Evolutionary conservation across 495 filamentous ascomycete genomes (phyloP), one percentile per base, ranked within the genome.

Genomic region (Extremus antarcticus): DNA sequence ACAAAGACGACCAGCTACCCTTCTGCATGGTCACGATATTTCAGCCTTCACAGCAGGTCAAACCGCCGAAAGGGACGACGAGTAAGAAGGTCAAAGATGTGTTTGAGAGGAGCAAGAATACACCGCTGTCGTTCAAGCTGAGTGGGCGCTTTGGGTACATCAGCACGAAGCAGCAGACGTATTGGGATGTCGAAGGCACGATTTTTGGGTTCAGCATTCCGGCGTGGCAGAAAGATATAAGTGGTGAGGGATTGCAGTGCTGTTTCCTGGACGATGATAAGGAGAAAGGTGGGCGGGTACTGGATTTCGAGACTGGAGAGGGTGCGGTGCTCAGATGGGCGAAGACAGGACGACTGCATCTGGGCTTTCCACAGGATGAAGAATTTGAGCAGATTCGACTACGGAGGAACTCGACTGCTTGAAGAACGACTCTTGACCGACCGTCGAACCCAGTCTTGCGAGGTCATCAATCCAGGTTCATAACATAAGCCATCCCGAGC

Each of bases 1-100:
- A 47, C 22, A 45, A 50, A 25, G 45, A 62, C 2, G 55, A 54
- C 19, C 46, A 51, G 43, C 43, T 62, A 39, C 62, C 62, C 0
- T 62, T 62, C 32, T 46, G 47, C 19, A 62, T 62, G 55, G 62
- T 64, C 16, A 62, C 55, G 2, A 54, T 58, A 7, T 64, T 64
- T 46, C 25, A 62, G 19, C 59, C 62, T 1, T 22, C 38, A 16
- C 45, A 54, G 46, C 50, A 55, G 1, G 41, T 46, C 22, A 53
- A 50, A 21, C 45, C 39, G 25, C 59, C 59, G 3, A 24, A 16
- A 3, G 38, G 47, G 16, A 55, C 55, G 20, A 56, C 51, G 19
- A 21, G 20, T 17, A 53, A 51, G 39, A 32, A 35, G 11, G 47
- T 62, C 19, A 23, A 48, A 19, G 59, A 62, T 50, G 29, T 62